These are phyloP conservation scores for Pyrrhoderma noxium DNA, from an alignment of 1,284 basidiomycete genomes.

Conservation along the genomic window DNA sequence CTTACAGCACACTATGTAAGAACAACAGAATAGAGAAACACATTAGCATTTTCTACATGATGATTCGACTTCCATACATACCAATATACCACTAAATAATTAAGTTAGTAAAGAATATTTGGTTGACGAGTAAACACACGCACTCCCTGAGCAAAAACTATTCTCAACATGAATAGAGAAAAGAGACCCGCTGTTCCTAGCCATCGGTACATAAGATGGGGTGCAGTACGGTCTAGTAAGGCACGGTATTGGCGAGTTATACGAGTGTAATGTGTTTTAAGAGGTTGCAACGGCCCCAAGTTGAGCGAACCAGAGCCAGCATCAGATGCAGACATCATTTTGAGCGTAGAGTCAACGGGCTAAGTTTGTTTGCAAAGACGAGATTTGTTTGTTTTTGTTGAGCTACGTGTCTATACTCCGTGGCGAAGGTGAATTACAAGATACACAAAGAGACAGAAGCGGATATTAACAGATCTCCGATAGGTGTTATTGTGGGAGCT, in stretches of 20 bases:
- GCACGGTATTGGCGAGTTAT: slow-evolving; percentile 72
- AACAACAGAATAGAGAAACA: slow-evolving; percentile 18
- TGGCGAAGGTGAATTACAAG: no score
- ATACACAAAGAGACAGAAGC: no score
- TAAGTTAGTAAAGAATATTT: background rate
- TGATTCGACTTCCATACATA: slow-evolving; percentile 29
- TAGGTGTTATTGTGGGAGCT: no score
- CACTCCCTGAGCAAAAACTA: slow-evolving; percentile 86
- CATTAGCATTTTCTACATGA: background rate
- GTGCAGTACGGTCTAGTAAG: slow-evolving; percentile 85
- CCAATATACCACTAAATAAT: slow-evolving; percentile 84
- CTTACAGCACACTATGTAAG: slow-evolving; percentile 60
- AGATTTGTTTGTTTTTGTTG: no score
- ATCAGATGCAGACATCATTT: slow-evolving; percentile 13
- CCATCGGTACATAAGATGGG: slow-evolving; percentile 87
- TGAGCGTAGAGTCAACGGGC: no score
- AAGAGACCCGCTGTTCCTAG: slow-evolving; percentile 70
- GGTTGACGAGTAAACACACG: slow-evolving; percentile 40
- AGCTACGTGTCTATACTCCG: no score
- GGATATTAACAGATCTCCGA: no score
- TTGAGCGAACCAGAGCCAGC: slow-evolving; percentile 6
- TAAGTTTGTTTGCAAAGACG: background rate
- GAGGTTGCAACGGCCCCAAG: slow-evolving; percentile 35
- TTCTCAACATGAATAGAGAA: slow-evolving; percentile 77
- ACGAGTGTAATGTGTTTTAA: slow-evolving; percentile 43